These are phyloP conservation scores for Verticillium zaregamsianum DNA, from an alignment of 2,329 filamentous ascomycete genomes.

Conservation along the genomic window DNA sequence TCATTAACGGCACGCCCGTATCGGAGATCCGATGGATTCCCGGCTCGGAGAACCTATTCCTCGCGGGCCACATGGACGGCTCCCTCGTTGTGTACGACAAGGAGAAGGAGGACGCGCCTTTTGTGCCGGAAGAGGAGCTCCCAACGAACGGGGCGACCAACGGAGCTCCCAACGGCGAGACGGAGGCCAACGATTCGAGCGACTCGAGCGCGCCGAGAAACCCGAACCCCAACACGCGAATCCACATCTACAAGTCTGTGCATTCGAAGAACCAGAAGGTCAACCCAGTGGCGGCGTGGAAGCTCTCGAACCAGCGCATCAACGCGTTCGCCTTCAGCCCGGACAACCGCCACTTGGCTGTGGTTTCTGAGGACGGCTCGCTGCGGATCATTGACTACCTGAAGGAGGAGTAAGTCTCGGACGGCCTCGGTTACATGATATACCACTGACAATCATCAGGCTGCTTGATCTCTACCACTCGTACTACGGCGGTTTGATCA, in stretches of 20 bases:
- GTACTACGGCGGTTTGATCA: conserved; percentile 90
- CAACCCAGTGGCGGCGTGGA: conserved; percentile 92
- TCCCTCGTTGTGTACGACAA: conserved; percentile 94
- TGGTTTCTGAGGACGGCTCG: conserved; percentile 87
- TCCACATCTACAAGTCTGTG: conserved; percentile 84
- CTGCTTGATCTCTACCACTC: conserved; percentile 83
- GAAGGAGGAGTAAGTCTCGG: conserved; percentile 67
- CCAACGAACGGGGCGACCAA: conserved; percentile 25
- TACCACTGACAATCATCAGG: conserved; percentile 34
- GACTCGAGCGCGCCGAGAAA: conserved; percentile 7
- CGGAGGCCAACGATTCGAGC: conserved; percentile 27
- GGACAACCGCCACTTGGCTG: conserved; percentile 78
- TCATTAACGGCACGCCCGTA: conserved; percentile 82
- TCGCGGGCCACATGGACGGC: conserved; percentile 90
- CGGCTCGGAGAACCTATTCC: conserved; percentile 86
- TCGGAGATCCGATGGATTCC: conserved; percentile 91
- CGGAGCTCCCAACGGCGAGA: conserved; percentile 23
- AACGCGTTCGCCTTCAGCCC: conserved; percentile 92
- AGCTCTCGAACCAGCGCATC: conserved; percentile 83
- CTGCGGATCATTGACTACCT: conserved; percentile 89
- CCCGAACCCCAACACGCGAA: conserved; percentile 33
- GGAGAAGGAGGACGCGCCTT: conserved; percentile 84
- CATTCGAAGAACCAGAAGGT: conserved; percentile 89
- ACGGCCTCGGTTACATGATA: not conserved
- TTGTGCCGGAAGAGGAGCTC: conserved; percentile 63